Base-by-base conservation (phyloP, 2,329 filamentous ascomycete genomes). In the Epichloe coenophiala region DNA sequence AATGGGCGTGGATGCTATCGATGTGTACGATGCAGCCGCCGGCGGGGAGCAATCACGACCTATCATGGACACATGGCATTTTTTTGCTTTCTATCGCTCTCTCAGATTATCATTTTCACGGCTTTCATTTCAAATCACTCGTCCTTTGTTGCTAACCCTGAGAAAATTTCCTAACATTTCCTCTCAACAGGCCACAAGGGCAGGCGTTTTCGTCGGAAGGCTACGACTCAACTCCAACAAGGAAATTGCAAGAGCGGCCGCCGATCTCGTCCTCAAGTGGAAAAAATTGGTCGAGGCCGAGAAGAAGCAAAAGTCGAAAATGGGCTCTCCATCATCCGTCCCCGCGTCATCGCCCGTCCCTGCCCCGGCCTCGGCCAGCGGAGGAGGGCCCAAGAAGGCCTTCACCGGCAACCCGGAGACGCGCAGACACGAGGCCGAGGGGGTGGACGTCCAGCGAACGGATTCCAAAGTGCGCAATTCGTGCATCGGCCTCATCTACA, bases 401-500 rank as follows among this genome's bases (percentile, higher is more conserved):
- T 83, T 77, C 66, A 72, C 75, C 54, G 81, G 81, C 60, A 76
- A 85, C 57, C 79, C 83, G 2, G 83, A 90, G 62, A 93, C 89
- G 73, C 82, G 93, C 59, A 88, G 80, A 58, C 87, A 84, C 71
- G 84, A 84, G 59, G 77, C 75, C n/a, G 93, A 97, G 65, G 83
- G 83, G 40, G 81, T 95, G 49, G 82, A 90, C 60, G 78, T 80
- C 59, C 80, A 83, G 57, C 79, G 88, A 48, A 96, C 89, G 15
- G 81, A 81, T 45, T 83, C 84, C 53, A 71, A 75, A 51, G 77
- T 78, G 19, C 85, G 93, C 53, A 87, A 97, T 71, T 84, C 81
- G 62, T 95, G 87, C 65, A 83, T 96, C 55, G 89, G 88, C 47
- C 77, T 98, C 42, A 79, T 98, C 66, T 98, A 97, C 72, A 93